Evolutionary conservation across 2,329 filamentous ascomycete species (phyloP).

Genomic region (Aspergillus neoniger): DNA sequence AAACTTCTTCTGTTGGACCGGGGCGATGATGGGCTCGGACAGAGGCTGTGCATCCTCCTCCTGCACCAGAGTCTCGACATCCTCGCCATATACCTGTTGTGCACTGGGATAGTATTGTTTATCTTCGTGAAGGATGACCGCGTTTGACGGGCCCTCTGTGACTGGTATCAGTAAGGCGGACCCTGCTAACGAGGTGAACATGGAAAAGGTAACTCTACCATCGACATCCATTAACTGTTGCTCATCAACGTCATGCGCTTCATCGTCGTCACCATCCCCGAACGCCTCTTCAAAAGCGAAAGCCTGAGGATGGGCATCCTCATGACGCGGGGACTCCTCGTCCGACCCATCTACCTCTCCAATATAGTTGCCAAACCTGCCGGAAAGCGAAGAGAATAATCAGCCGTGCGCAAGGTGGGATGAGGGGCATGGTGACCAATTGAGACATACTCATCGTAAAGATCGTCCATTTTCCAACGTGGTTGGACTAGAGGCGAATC

Average conservation of each 20-base stretch:
- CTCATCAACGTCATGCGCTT: constrained; percentile 63
- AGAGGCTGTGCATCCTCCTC: constrained; percentile 96
- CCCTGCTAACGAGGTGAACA: not conserved
- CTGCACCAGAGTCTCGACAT: constrained; percentile 93
- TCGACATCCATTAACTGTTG: constrained; percentile 95
- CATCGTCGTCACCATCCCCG: constrained; percentile 62
- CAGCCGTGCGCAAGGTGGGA: not conserved
- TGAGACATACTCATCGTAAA: constrained; percentile 83
- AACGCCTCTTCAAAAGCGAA: constrained; percentile 76
- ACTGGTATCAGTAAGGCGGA: constrained; percentile 26
- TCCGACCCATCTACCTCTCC: constrained; percentile 89
- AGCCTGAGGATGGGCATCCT: constrained; percentile 73
- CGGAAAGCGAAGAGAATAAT: constrained; percentile 15
- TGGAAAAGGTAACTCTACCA: constrained; percentile 51
- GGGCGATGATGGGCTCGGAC: constrained; percentile 88
- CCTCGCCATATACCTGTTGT: constrained; percentile 88
- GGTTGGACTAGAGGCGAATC: not conserved
- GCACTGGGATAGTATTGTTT: constrained; percentile 99
- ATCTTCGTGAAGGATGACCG: constrained; percentile 96
- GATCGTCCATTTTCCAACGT: constrained; percentile 72
- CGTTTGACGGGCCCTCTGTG: constrained; percentile 86
- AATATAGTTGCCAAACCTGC: constrained; percentile 97
- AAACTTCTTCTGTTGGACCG: constrained; percentile 94
- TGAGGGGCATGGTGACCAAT: constrained; percentile 1
- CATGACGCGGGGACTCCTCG: constrained; percentile 71